Conservation (phyloP, 2,329 filamentous ascomycete species). For the Curvularia sp. region DNA sequence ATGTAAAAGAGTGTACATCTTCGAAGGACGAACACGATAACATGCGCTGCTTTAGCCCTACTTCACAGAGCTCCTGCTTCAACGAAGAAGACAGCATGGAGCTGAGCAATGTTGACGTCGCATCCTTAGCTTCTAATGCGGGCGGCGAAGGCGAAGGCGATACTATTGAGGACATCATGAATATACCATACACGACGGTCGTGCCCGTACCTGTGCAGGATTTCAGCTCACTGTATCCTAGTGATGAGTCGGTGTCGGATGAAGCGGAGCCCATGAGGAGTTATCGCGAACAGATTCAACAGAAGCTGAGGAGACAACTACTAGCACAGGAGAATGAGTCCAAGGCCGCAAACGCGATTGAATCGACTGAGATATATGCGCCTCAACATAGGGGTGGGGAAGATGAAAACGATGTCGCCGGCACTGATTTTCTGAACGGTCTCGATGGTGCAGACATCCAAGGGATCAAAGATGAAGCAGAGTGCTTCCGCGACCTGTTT, state of each 20-base stretch:
- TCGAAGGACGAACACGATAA: neutral
- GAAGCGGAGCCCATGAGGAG: neutral
- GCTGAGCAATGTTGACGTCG: slow-evolving; percentile 15
- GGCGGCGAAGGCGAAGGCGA: slow-evolving; percentile 2
- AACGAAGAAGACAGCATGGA: slow-evolving; percentile 30
- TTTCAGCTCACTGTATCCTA: slow-evolving; percentile 6
- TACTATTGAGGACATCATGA: slow-evolving; percentile 20
- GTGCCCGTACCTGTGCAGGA: neutral
- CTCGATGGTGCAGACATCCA: neutral
- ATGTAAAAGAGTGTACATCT: neutral
- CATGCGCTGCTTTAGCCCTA: neutral
- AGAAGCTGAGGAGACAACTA: neutral
- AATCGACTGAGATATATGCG: neutral
- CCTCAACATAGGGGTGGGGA: neutral
- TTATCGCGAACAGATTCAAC: slow-evolving; percentile 3
- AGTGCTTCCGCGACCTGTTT: neutral
- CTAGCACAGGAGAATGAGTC: neutral
- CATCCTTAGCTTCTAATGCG: neutral
- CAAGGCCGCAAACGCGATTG: neutral
- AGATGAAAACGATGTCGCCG: neutral
- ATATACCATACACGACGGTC: slow-evolving; percentile 4
- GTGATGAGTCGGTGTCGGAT: neutral
- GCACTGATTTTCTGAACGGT: neutral
- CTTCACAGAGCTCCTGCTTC: neutral
- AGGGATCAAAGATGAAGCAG: neutral